Conservation (phyloP, 768 basidiomycete species). For the Hysterangium stoloniferum region DNA sequence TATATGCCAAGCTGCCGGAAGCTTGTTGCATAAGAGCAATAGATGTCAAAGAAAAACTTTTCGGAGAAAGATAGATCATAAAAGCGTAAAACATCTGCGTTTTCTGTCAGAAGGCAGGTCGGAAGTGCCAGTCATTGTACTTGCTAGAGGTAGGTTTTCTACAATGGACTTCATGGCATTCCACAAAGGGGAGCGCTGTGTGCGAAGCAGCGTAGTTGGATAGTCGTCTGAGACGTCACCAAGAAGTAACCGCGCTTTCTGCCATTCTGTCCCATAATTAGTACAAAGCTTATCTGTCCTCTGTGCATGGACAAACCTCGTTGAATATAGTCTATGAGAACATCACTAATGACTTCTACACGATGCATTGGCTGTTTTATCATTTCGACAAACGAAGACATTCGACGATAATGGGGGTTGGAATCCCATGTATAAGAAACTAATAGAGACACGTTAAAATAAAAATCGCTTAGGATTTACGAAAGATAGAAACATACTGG, state of each 20-base stretch:
- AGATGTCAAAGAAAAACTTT: slow-evolving; percentile 8
- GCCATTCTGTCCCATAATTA: slow-evolving; percentile 2
- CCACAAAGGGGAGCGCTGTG: background rate
- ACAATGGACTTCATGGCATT: background rate
- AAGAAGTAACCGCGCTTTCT: background rate
- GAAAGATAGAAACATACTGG: background rate
- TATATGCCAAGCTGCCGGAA: slow-evolving; percentile 1
- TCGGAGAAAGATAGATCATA: slow-evolving; percentile 5
- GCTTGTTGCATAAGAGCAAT: slow-evolving; percentile 11
- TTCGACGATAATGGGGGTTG: slow-evolving; percentile 9
- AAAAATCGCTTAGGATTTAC: background rate
- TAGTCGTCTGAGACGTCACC: background rate
- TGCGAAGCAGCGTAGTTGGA: background rate
- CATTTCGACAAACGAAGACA: background rate
- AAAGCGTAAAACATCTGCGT: slow-evolving; percentile 6
- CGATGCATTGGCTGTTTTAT: background rate
- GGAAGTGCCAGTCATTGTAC: background rate
- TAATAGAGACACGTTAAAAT: background rate
- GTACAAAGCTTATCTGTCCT: background rate
- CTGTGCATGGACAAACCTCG: background rate
- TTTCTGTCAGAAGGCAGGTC: background rate
- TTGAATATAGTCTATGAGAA: background rate
- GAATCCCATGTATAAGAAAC: slow-evolving; percentile 6
- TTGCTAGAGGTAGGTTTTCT: slow-evolving; percentile 3
- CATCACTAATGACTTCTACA: slow-evolving; percentile 7